These are phyloP conservation scores for Exophiala oligosperma DNA, from an alignment of 2,329 filamentous ascomycete genomes.

Conservation along the genomic window DNA sequence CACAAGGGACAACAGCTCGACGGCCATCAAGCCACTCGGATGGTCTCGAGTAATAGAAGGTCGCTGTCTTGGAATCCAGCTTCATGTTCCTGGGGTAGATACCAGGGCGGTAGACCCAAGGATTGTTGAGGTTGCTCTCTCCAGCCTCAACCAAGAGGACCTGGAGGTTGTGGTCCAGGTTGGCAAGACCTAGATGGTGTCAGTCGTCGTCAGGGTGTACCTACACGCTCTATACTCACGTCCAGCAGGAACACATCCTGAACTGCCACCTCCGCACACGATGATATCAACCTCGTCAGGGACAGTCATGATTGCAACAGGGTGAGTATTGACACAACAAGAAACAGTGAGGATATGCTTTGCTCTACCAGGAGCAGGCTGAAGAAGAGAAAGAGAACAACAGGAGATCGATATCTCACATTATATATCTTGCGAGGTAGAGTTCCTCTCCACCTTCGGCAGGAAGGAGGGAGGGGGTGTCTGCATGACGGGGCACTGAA, in stretches of 20 bases:
- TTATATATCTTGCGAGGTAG: slow-evolving; percentile 16
- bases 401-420: slow-evolving; percentile 4
- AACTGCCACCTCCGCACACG: slow-evolving; percentile 72
- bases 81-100: slow-evolving; percentile 81
- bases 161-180: slow-evolving; percentile 71
- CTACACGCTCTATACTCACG: slow-evolving; percentile 30
- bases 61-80: slow-evolving; percentile 73
- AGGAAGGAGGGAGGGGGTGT: slow-evolving; percentile 18
- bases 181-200: slow-evolving; percentile 54
- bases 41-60: slow-evolving; percentile 76
- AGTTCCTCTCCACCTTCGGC: slow-evolving; percentile 20
- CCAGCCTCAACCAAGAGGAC: slow-evolving; percentile 71
- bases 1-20: slow-evolving; percentile 71
- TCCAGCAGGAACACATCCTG: slow-evolving; percentile 40
- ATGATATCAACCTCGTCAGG: slow-evolving; percentile 82
- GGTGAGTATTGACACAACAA: neutral
- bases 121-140: slow-evolving; percentile 74
- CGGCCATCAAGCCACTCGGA: slow-evolving; percentile 71
- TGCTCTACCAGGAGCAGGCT: slow-evolving; percentile 31
- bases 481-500: slow-evolving; percentile 11
- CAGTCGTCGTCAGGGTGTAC: slow-evolving; percentile 49
- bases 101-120: slow-evolving; percentile 72
- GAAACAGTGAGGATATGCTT: slow-evolving; percentile 7
- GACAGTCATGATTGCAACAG: slow-evolving; percentile 53
- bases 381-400: slow-evolving; percentile 11